Conservation (phyloP, 352 stramenopile species). For the Globisporangium yorkense region DNA sequence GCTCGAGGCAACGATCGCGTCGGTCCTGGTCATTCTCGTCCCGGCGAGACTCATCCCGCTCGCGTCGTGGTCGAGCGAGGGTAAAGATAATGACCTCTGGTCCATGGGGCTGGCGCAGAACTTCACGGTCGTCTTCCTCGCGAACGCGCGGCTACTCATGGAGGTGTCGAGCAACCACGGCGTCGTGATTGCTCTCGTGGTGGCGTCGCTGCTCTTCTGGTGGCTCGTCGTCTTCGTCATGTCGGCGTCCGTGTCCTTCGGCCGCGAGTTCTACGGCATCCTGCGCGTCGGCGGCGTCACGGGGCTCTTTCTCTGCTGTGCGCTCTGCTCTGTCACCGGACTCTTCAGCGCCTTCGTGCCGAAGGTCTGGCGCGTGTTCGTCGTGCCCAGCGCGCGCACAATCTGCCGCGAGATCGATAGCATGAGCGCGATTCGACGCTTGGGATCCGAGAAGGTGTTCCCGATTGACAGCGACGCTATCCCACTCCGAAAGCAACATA, state of each 20-base stretch:
- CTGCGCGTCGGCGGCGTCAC: constrained; percentile 34
- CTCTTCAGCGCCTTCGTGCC: constrained; percentile 25
- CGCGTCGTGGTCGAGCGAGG: constrained; percentile 33
- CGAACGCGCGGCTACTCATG: constrained; percentile 40
- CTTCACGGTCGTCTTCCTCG: constrained; percentile 51
- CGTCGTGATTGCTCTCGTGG: constrained; percentile 25
- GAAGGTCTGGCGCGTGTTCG: constrained; percentile 26
- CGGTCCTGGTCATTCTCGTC: constrained; percentile 41
- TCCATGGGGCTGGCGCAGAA: constrained; percentile 62
- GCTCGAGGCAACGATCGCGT: constrained; percentile 41
- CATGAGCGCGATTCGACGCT: constrained; percentile 16
- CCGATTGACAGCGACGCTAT: constrained; percentile 25
- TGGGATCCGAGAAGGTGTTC: constrained; percentile 30
- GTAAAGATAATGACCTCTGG: constrained; percentile 65
- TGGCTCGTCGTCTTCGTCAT: constrained; percentile 43
- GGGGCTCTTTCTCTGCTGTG: constrained; percentile 28
- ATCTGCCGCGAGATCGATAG: constrained; percentile 49
- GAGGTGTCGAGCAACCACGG: constrained; percentile 30
- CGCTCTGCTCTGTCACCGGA: constrained; percentile 26
- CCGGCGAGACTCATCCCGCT: constrained; percentile 33
- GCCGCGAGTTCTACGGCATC: constrained; percentile 59
- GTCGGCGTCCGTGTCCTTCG: constrained; percentile 44
- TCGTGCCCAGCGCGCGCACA: constrained; percentile 32
- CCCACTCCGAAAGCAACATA: not conserved
- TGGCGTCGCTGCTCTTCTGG: constrained; percentile 36